Percentiles rank a stretch among this genome's conserved stretches.
Conservation (phyloP, 257 asterid species). For the Echium plantagineum region DNA sequence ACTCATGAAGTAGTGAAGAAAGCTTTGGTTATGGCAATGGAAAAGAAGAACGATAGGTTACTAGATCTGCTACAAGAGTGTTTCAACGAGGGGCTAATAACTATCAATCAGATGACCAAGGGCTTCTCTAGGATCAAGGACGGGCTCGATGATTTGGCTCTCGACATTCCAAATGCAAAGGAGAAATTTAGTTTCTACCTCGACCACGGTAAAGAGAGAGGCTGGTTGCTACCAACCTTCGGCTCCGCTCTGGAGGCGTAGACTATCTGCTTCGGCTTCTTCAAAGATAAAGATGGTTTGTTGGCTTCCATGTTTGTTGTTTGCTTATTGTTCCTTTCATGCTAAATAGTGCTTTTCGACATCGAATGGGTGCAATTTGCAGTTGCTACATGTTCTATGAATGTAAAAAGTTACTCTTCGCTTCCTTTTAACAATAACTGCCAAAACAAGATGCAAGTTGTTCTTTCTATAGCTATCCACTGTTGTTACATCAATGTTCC, state of each 20-base stretch:
- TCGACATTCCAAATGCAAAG: conserved; percentile 83
- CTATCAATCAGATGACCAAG: conserved; percentile 88
- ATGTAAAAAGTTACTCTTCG: background rate
- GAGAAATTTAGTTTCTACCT: conserved; percentile 58
- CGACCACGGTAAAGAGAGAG: conserved; percentile 43
- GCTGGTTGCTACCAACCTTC: conserved; percentile 52
- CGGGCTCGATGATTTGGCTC: conserved; percentile 89
- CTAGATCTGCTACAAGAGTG: conserved; percentile 69
- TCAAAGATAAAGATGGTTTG: conserved; percentile 16
- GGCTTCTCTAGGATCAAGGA: conserved; percentile 82
- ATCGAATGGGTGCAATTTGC: conserved; percentile 13
- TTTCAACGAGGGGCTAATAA: conserved; percentile 78
- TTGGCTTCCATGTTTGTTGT: conserved; percentile 17
- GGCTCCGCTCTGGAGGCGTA: conserved; percentile 19
- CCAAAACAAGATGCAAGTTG: background rate
- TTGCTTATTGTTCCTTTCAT: conserved; percentile 4
- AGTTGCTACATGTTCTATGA: background rate
- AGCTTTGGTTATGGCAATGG: conserved; percentile 99
- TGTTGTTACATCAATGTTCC: background rate
- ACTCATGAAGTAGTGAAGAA: conserved; percentile 96
- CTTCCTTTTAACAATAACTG: background rate
- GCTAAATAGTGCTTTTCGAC: conserved; percentile 1
- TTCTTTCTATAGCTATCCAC: background rate
- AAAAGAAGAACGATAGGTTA: conserved; percentile 91
- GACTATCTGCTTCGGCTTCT: conserved; percentile 12